Evolutionary conservation across 768 basidiomycete genomes (phyloP).

Genomic region (Collybia sp.): DNA sequence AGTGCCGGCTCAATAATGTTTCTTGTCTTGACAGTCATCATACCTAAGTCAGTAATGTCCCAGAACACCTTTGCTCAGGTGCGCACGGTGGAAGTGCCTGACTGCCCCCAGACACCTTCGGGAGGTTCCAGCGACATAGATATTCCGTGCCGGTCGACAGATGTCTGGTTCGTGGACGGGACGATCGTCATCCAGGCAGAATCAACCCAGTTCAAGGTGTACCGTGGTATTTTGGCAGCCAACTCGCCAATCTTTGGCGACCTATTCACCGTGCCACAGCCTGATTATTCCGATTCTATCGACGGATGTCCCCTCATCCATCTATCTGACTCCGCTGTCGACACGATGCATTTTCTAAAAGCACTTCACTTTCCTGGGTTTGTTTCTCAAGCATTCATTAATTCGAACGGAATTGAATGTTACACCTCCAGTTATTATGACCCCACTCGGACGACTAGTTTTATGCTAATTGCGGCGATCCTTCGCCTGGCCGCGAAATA

Average conservation of each 20-base stretch:
- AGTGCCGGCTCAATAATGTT: too few relatives aligned
- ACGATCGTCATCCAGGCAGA: constrained; percentile 5
- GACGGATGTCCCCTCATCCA: constrained; percentile 10
- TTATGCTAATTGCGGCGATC: constrained; percentile 2
- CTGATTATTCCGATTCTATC: background rate
- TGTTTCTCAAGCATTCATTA: too few relatives aligned
- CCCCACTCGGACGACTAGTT: too few relatives aligned
- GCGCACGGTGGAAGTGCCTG: too few relatives aligned
- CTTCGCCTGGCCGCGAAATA: constrained; percentile 11
- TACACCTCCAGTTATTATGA: too few relatives aligned
- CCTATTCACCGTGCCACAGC: constrained; percentile 8
- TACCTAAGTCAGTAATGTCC: too few relatives aligned
- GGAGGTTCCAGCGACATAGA: too few relatives aligned
- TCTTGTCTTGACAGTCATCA: too few relatives aligned
- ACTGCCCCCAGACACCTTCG: too few relatives aligned
- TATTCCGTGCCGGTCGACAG: background rate
- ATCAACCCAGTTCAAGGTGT: constrained; percentile 6
- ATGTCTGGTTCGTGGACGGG: constrained; percentile 10
- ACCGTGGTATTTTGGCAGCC: constrained; percentile 7
- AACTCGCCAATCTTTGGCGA: constrained; percentile 6
- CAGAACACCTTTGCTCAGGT: too few relatives aligned
- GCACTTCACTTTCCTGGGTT: background rate
- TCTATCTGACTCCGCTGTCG: constrained; percentile 4
- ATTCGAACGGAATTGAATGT: too few relatives aligned
- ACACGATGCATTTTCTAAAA: constrained; percentile 4